A percentile compares a stretch with the other conserved stretches of the same genome.
phyloP scores from a whole-genome alignment of 768 basidiomycete genomes.

The Naematelia encephala region DNA sequence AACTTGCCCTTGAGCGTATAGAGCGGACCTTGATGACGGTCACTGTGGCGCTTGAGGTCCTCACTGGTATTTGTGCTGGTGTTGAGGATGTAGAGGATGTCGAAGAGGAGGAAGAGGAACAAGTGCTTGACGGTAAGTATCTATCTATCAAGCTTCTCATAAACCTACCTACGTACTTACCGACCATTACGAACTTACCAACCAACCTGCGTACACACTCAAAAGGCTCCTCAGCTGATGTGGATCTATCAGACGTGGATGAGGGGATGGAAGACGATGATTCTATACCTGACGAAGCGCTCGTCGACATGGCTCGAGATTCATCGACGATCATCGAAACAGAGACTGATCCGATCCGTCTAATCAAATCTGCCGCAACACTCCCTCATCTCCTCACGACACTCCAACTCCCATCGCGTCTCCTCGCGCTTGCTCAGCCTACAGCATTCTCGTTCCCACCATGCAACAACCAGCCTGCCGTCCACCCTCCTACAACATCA shows the following conservation, averaged over 20 bases:
- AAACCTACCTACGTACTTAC: no score
- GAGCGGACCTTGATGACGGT: slow-evolving; percentile 70
- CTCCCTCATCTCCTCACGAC: slow-evolving; percentile 58
- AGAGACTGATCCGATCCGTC: no score
- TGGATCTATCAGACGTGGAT: slow-evolving; percentile 25
- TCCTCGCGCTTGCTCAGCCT: slow-evolving; percentile 65
- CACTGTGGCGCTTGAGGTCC: slow-evolving; percentile 78
- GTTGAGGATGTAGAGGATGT: slow-evolving; percentile 56
- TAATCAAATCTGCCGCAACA: slow-evolving; percentile 17
- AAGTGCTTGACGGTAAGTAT: slow-evolving; percentile 18
- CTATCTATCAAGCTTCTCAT: no score
- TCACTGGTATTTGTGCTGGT: slow-evolving; percentile 83
- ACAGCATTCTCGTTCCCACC: slow-evolving; percentile 80
- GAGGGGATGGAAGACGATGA: slow-evolving; percentile 45
- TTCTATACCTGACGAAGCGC: slow-evolving; percentile 47
- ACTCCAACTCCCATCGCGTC: slow-evolving; percentile 63
- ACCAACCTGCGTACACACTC: no score
- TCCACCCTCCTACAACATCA: slow-evolving; percentile 84
- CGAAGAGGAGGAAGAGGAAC: slow-evolving; percentile 15
- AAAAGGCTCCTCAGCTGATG: slow-evolving; percentile 9
- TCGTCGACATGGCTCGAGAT: slow-evolving; percentile 48
- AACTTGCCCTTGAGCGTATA: slow-evolving; percentile 68
- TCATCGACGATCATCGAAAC: background rate
- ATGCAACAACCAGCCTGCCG: slow-evolving; percentile 59
- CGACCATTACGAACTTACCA: no score